Conservation (phyloP, 441 rosid genomes). For the Adansonia madagascariensis region DNA sequence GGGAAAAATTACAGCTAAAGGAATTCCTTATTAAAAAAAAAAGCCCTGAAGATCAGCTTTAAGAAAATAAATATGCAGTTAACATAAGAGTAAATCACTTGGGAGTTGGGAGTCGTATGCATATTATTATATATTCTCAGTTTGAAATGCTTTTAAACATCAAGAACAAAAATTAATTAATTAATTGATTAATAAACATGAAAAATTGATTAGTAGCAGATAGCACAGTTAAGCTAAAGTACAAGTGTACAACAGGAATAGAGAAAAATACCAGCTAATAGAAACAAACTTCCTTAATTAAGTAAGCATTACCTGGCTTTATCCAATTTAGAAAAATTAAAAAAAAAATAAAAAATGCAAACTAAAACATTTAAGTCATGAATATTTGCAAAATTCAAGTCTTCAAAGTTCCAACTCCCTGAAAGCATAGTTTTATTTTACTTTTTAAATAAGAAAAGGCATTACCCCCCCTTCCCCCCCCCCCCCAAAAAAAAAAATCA, state of each 20-base stretch:
- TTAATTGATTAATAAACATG: no score
- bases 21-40: background rate
- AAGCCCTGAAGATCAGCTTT: background rate
- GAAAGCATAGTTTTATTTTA: background rate
- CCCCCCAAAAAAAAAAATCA: background rate
- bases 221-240: background rate
- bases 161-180: conserved; percentile 8
- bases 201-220: background rate
- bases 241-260: background rate
- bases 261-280: background rate
- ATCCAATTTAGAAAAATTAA: background rate
- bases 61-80: background rate
- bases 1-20: background rate
- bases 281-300: background rate
- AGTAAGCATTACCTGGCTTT: background rate
- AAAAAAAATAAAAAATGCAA: background rate
- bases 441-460: background rate
- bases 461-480: no score
- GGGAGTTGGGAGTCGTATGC: background rate
- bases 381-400: conserved; percentile 9
- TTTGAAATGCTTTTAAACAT: background rate
- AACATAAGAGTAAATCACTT: background rate
- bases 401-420: background rate
- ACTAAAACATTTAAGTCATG: background rate
- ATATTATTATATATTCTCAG: background rate